Conservation (phyloP, 2,329 filamentous ascomycete genomes). For the Ophiosphaerella narmari region DNA sequence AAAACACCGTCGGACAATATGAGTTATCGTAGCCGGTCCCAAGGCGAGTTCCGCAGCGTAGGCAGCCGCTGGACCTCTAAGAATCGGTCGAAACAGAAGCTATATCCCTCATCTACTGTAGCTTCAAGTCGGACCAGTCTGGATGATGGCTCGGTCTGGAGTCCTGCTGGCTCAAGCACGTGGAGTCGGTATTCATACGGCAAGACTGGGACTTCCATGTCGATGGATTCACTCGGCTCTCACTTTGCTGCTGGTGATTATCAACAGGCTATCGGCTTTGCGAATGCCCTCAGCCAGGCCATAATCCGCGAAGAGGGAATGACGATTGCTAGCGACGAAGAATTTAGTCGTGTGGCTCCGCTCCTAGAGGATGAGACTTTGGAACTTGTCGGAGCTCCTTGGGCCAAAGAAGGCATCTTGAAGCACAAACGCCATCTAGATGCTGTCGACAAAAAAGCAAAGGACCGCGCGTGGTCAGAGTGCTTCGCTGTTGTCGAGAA, state of each 20-base stretch:
- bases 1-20: slow-evolving; percentile 86
- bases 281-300: slow-evolving; percentile 92
- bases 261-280: slow-evolving; percentile 96
- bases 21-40: slow-evolving; percentile 71
- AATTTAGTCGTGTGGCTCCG: slow-evolving; percentile 63
- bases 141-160: slow-evolving; percentile 92
- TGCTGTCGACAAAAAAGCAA: slow-evolving; percentile 85
- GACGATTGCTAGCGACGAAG: slow-evolving; percentile 59
- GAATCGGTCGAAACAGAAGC: slow-evolving; percentile 76
- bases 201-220: slow-evolving; percentile 88
- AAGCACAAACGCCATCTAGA: slow-evolving; percentile 97
- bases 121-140: slow-evolving; percentile 93
- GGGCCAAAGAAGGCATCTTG: slow-evolving; percentile 95
- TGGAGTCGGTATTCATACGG: slow-evolving; percentile 95
- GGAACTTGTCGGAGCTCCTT: slow-evolving; percentile 90
- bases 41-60: slow-evolving; percentile 64
- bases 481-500: slow-evolving; percentile 97
- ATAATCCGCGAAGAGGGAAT: slow-evolving; percentile 88
- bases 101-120: slow-evolving; percentile 78
- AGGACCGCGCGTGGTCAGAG: slow-evolving; percentile 92
- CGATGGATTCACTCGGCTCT: slow-evolving; percentile 86
- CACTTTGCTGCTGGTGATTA: slow-evolving; percentile 78
- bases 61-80: slow-evolving; percentile 82
- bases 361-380: slow-evolving; percentile 91
- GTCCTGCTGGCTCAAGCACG: slow-evolving; percentile 85